These are phyloP conservation scores for Psilocybe azurescens DNA, from an alignment of 768 basidiomycete species.

Conservation along the genomic window DNA sequence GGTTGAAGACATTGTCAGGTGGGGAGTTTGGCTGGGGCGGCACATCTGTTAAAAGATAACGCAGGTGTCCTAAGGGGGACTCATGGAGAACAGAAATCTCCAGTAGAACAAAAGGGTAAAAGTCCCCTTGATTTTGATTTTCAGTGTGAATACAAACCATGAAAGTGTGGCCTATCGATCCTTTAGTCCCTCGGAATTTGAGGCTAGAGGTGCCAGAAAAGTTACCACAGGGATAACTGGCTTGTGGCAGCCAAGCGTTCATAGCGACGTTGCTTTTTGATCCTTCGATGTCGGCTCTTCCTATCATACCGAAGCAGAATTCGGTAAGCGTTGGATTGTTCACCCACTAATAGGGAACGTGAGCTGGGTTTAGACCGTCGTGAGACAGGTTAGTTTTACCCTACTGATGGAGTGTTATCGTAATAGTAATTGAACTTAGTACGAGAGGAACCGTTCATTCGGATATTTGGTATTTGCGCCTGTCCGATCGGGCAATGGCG, in stretches of 20 bases:
- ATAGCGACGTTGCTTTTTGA: conserved; percentile 86
- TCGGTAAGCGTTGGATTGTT: conserved; percentile 81
- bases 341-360: conserved; percentile 83
- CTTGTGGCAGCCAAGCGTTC: conserved; percentile 85
- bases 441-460: conserved; percentile 85
- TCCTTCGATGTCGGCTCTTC: conserved; percentile 85
- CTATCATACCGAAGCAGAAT: conserved; percentile 84
- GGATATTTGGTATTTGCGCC: conserved; percentile 83
- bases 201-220: conserved; percentile 84
- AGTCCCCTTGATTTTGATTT: conserved; percentile 83
- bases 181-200: conserved; percentile 81
- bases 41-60: conserved; percentile 83
- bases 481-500: conserved; percentile 80
- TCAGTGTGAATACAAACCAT: conserved; percentile 83
- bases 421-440: conserved; percentile 83
- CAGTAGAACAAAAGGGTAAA: conserved; percentile 82
- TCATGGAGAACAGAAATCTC: conserved; percentile 83
- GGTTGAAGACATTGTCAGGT: conserved; percentile 80
- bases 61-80: conserved; percentile 82
- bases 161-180: conserved; percentile 86
- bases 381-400: conserved; percentile 89
- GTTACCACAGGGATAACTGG: conserved; percentile 82
- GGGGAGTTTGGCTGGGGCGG: conserved; percentile 84
- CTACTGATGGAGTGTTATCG: conserved; percentile 78
- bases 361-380: conserved; percentile 84